Base-by-base conservation (phyloP, 2,329 filamentous ascomycete species). In the Plenodomus biglobosus region DNA sequence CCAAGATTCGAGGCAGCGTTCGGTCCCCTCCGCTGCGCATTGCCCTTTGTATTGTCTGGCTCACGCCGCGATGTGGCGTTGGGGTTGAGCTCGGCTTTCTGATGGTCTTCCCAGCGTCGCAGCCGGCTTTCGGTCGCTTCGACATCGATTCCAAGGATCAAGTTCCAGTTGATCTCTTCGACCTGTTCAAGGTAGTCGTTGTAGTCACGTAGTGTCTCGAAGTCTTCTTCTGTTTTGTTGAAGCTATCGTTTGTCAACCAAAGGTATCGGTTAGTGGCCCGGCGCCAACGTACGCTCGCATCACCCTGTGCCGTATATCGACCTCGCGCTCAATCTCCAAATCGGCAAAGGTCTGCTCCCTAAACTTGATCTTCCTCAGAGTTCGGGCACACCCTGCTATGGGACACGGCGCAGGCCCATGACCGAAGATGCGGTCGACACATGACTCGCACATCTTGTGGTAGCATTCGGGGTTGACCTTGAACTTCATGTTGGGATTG, bases 401-500 rank as follows among this genome's bases (percentile, higher is more conserved):
- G 1, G 94, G 94, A 69, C 95, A 99, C 53, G 91, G 88, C 46
- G 91, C 90, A 0, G 94, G 94, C 0, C 94, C 94, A 46, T 90
- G 86, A 30, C 87, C 88, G 80, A 97, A 99, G 63, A 97, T 89
- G 46, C 92, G 88, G 73, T 92, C 88, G 36, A 97, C 92, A 76
- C 94, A 99, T 48, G 89, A 92, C 71, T 90, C 87, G 79, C 94
- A 99, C 90, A 99, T 97, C 61, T 90, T 90, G 79, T 99, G 94
- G 79, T 99, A 99, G 82, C 94, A 99, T 79, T 95, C 91, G 8
- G 92, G 90, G 72, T 97, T 96, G 77, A 99, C 92, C 62, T 94
- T 87, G 76, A 99, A 97, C 57, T 87, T 83, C 83, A 99, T 92
- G 76, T 91, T 87, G 52, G 85, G 86, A 78, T 96, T 96, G 65